phyloP scores from a whole-genome alignment of 106 monocot species.

The Platanthera guangdongensis region DNA sequence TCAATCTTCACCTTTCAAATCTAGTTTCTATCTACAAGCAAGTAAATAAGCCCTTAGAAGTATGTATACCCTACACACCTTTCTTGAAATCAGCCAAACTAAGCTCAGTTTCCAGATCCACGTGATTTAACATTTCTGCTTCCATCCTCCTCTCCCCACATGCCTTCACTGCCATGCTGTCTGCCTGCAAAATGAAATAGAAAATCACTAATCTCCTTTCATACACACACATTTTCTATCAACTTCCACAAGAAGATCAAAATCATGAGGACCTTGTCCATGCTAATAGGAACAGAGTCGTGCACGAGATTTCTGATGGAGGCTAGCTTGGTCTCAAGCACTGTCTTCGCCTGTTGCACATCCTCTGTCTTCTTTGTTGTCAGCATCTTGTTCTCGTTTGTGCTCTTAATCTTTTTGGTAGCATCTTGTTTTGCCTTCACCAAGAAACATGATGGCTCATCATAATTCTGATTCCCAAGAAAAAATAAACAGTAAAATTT shows the following conservation, averaged over 20 bases:
- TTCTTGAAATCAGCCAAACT: conserved; percentile 73
- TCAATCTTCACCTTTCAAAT: too few relatives aligned
- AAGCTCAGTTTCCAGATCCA: conserved; percentile 77
- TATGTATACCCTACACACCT: conserved; percentile 23
- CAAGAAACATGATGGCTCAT: not conserved
- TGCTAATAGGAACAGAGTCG: conserved; percentile 78
- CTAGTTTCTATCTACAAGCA: too few relatives aligned
- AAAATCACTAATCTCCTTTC: not conserved
- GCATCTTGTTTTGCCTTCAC: conserved; percentile 66
- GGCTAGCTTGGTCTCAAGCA: conserved; percentile 56
- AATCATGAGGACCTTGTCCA: conserved; percentile 54
- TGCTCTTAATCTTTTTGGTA: conserved; percentile 66
- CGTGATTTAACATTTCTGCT: conserved; percentile 68
- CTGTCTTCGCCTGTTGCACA: conserved; percentile 70
- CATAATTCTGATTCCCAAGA: not conserved
- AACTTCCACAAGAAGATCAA: not conserved
- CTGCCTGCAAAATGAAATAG: conserved; percentile 37
- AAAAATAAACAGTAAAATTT: conserved; percentile 1
- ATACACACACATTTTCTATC: not conserved
- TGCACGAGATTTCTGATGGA: conserved; percentile 80
- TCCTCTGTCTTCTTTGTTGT: conserved; percentile 57
- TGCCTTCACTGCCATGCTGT: conserved; percentile 61
- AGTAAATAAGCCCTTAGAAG: too few relatives aligned
- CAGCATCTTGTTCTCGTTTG: conserved; percentile 68
- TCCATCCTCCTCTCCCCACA: conserved; percentile 56